Evolutionary conservation across 495 filamentous ascomycete species (phyloP).

Genomic region (Apiosordaria backusii): DNA sequence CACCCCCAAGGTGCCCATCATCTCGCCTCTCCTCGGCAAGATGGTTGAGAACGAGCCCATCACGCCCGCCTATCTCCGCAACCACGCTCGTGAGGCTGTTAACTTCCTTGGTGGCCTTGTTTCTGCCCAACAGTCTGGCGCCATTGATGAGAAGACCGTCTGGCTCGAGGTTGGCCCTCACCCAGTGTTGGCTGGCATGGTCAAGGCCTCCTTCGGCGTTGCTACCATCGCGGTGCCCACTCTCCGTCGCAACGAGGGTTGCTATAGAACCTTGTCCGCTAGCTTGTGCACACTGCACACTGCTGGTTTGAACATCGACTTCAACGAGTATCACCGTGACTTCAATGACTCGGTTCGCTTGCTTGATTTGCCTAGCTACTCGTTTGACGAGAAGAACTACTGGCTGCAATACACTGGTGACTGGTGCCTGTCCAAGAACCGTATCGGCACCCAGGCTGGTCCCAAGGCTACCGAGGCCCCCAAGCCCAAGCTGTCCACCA

Average conservation of each 20-base stretch:
- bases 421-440: constrained; percentile 68
- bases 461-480: constrained; percentile 49
- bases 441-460: constrained; percentile 51
- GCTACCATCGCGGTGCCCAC: constrained; percentile 56
- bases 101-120: constrained; percentile 65
- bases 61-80: constrained; percentile 57
- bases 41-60: constrained; percentile 57
- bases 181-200: constrained; percentile 64
- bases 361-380: constrained; percentile 68
- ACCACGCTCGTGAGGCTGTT: constrained; percentile 68
- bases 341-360: constrained; percentile 59
- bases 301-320: constrained; percentile 64
- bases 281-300: constrained; percentile 60
- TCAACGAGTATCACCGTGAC: constrained; percentile 76
- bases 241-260: constrained; percentile 48
- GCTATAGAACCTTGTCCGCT: constrained; percentile 62
- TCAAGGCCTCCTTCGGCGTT: constrained; percentile 61
- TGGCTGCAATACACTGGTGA: constrained; percentile 75
- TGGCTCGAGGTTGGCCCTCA: constrained; percentile 70
- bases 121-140: constrained; percentile 45
- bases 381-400: constrained; percentile 76
- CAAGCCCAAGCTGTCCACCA: constrained; percentile 47
- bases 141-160: constrained; percentile 54
- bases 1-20: constrained; percentile 60
- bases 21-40: constrained; percentile 65